Evolutionary conservation across 345 rosid species (phyloP), one percentile per base, ranked within the genome.

Genomic region (Trapa incisa): DNA sequence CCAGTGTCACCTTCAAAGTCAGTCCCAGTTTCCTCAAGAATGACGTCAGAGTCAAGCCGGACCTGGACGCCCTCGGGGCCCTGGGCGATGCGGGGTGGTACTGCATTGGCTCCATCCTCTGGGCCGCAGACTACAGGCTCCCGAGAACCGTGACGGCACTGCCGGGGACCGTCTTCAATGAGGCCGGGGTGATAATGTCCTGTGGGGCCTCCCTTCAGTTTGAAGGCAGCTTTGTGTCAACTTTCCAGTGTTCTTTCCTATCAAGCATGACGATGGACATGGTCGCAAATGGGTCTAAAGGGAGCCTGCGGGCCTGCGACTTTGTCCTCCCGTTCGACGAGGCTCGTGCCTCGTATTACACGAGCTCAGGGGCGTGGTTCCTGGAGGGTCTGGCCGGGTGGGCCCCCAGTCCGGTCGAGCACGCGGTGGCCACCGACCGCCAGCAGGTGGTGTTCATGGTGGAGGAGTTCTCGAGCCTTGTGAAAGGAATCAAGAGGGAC

Each of bases 51-150:
- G 66, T 71, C 58, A 71, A 71, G 42, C 69, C 74, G 9, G 70
- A 71, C 16, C 56, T 71, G 42, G 74, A 71, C 29, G 65, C 68
- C 38, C 73, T 64, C 6, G 73, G 73, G 12, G 68, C 70, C 32
- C 69, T 71, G 3, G 74, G 74, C 22, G 74, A 71, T 57, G 16
- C 37, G 11, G 74, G 74, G 50, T 71, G 74, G 74, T 71, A 71
- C 61, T 71, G 74, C 74, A 71, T 71, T 58, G 35, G 65, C n/a
- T 66, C 74, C 11, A 66, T 71, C 70, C 69, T 71, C 58, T 71
- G 69, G 70, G 65, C 65, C 10, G 66, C 35, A 0, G 70, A 66
- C 74, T 45, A 71, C 45, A 50, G 37, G 16, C 70, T 71, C 53
- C 74, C 74, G 22, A n/a, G 47, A 10, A 58, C 47, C n/a, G 74